Evolutionary conservation across 345 rosid species (phyloP), one percentile per base, ranked within the genome.

Genomic region (Lenwebbia sp.): DNA sequence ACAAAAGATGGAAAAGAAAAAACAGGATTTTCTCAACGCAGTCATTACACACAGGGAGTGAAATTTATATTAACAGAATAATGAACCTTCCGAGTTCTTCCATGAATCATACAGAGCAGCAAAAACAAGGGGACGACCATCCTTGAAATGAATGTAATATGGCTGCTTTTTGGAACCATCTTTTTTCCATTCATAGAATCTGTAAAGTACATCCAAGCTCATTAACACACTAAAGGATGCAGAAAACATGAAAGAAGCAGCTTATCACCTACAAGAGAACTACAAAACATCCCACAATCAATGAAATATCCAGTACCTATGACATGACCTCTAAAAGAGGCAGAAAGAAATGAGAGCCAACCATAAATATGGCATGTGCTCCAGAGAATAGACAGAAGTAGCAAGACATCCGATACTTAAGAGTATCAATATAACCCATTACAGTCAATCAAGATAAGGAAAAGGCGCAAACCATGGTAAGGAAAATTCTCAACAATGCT

Each of bases 141-240:
- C 96, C 93, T 91, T 93, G 89, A 93, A 97, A 92, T 96, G 98
- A 87, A 97, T 88, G 88, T 94, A 94, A 90, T 93, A 95, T 14
- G 99, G 99, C 90, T 96, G 99, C 90, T 94, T 96, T 84, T 93
- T 96, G 4, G 99, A 93, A 51, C 95, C 98, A 86, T 96, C 98
- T 85, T 94, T 97, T 86, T 93, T 97, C 99, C 99, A 97, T 93
- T 97, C 99, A 85, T 95, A 97, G 90, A 97, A 97, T 90, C 99
- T 95, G 91, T 83, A 87, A 25, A 53, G 75, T 62, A 56, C 11
- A 82, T 84, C 53, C 44, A 87, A 60, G 57, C 47, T 7, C 22
- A 54, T 82, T 70, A 70, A 70, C 6, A 0, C 78, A 70, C 47
- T 70, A 33, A 70, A 70, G 25, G 44, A 70, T 33, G 78, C 78